Percentiles rank a stretch among this genome's conserved stretches.
phyloP scores from a whole-genome alignment of 179 eudicot species.

The Gypsophila paniculata region DNA sequence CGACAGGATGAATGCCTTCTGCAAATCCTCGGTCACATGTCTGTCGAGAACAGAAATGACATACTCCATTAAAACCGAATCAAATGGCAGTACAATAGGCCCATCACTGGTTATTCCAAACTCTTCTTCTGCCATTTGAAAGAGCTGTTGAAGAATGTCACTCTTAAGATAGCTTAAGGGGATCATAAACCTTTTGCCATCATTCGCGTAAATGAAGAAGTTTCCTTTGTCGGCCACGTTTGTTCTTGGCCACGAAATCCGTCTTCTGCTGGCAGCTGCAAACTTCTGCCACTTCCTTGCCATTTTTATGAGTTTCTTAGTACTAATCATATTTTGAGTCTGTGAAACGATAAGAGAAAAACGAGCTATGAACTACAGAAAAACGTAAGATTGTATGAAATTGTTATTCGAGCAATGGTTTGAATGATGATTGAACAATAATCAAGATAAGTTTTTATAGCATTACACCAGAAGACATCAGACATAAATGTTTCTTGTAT shows the following conservation, averaged over 20 bases:
- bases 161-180: slow-evolving; percentile 16
- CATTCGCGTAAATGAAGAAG: slow-evolving; percentile 15
- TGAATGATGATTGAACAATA: neutral
- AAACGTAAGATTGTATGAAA: neutral
- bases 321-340: neutral
- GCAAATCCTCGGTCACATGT: neutral
- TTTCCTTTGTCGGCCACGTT: slow-evolving; percentile 14
- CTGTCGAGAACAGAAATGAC: slow-evolving; percentile 3
- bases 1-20: slow-evolving; percentile 13
- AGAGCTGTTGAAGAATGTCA: slow-evolving; percentile 10
- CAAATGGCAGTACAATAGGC: neutral
- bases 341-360: neutral
- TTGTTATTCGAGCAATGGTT: neutral
- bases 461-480: neutral
- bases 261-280: slow-evolving; percentile 1
- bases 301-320: neutral
- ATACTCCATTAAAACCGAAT: slow-evolving; percentile 7
- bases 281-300: slow-evolving; percentile 3
- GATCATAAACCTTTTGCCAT: slow-evolving; percentile 14
- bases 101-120: neutral
- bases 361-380: neutral
- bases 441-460: neutral
- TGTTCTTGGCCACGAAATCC: slow-evolving; percentile 11
- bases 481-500: neutral
- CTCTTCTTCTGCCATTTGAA: slow-evolving; percentile 10